phyloP scores from a whole-genome alignment of 192 early-diverging fungal species.

The Coemansia sp. region DNA sequence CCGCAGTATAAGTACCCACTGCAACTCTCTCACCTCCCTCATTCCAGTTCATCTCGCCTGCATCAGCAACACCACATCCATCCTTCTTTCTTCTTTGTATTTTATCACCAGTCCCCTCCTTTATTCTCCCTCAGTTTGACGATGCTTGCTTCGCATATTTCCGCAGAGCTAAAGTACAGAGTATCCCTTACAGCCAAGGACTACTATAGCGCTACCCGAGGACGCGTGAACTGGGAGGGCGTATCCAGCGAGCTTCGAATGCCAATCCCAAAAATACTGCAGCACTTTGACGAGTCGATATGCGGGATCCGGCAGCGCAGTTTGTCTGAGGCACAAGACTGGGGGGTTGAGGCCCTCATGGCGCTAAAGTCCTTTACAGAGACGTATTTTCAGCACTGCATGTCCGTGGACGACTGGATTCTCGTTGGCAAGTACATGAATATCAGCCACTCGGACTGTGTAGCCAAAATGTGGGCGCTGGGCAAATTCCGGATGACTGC shows the following conservation, averaged over 20 bases:
- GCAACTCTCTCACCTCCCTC: neutral
- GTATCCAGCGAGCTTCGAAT: slow-evolving; percentile 28
- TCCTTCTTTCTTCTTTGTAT: neutral
- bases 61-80: neutral
- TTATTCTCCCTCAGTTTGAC: neutral
- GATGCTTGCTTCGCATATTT: neutral
- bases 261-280: slow-evolving; percentile 28
- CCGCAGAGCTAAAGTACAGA: slow-evolving; percentile 3
- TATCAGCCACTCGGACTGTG: slow-evolving; percentile 38
- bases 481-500: slow-evolving; percentile 37
- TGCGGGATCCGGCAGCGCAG: slow-evolving; percentile 12
- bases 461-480: slow-evolving; percentile 48
- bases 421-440: slow-evolving; percentile 51
- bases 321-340: slow-evolving; percentile 15
- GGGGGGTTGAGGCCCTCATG: slow-evolving; percentile 31
- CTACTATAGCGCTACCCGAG: neutral
- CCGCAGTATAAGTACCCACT: neutral
- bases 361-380: slow-evolving; percentile 41
- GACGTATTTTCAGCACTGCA: slow-evolving; percentile 22
- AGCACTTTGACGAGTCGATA: slow-evolving; percentile 17
- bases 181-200: slow-evolving; percentile 1
- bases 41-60: neutral
- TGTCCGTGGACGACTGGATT: slow-evolving; percentile 46
- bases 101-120: neutral
- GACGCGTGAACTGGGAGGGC: slow-evolving; percentile 37